Percentiles rank a stretch among this genome's conserved stretches.
These are phyloP conservation scores for Pseudozyma pruni DNA, from an alignment of 1,284 basidiomycete genomes.

Conservation along the genomic window DNA sequence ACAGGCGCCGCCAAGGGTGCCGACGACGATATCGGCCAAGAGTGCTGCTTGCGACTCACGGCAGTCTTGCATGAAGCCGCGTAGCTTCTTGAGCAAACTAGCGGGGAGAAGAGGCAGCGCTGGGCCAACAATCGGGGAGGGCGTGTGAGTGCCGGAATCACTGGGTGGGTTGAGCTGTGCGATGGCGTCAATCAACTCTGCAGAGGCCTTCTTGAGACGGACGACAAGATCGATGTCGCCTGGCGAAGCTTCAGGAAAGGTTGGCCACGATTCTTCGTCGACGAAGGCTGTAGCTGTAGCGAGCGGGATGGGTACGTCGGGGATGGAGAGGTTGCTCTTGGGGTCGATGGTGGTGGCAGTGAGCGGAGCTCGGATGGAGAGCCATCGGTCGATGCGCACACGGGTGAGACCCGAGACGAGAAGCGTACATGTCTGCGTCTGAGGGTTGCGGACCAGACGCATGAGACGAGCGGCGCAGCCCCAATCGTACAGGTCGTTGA, in stretches of 20 bases:
- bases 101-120: conserved; percentile 61
- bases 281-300: conserved; percentile 57
- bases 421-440: conserved; percentile 62
- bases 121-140: conserved; percentile 44
- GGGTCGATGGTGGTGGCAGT: conserved; percentile 58
- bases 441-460: conserved; percentile 61
- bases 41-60: conserved; percentile 52
- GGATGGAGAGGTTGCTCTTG: conserved; percentile 55
- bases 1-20: conserved; percentile 64
- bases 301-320: conserved; percentile 58
- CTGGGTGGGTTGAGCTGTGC: conserved; percentile 40
- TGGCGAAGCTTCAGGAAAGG: conserved; percentile 39
- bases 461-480: conserved; percentile 63
- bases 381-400: conserved; percentile 61
- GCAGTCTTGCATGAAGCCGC: conserved; percentile 55
- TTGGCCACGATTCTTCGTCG: conserved; percentile 51
- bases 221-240: conserved; percentile 47
- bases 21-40: conserved; percentile 63
- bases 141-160: conserved; percentile 16
- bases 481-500: conserved; percentile 61
- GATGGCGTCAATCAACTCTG: conserved; percentile 55
- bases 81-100: conserved; percentile 53
- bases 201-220: conserved; percentile 51
- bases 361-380: conserved; percentile 58
- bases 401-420: conserved; percentile 62